Evolutionary conservation across 148 eudicot species (phyloP).

Genomic region (Drosera capensis): DNA sequence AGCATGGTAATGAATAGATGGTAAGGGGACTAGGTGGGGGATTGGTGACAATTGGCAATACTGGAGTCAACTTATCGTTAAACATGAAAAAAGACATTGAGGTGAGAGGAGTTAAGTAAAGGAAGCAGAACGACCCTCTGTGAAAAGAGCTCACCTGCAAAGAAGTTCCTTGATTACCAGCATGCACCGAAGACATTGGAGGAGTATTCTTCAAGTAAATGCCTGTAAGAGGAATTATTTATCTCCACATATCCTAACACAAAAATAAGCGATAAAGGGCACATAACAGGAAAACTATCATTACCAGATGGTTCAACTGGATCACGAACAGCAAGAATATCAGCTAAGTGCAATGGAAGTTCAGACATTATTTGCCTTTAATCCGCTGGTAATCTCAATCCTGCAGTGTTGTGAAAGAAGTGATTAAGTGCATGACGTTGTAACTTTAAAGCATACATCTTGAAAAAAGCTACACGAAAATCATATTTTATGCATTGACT

Average conservation of each 20-base stretch:
- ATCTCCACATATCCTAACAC: slow-evolving; percentile 4
- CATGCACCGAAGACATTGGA: slow-evolving; percentile 47
- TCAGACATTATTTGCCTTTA: slow-evolving; percentile 63
- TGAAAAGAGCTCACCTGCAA: slow-evolving; percentile 68
- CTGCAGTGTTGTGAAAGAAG: slow-evolving; percentile 16
- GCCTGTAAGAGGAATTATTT: slow-evolving; percentile 25
- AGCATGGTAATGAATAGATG: no score
- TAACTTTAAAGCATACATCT: no score
- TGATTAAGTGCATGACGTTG: neutral
- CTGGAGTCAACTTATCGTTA: no score
- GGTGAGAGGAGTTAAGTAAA: neutral
- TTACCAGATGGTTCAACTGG: slow-evolving; percentile 72
- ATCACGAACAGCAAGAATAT: slow-evolving; percentile 49
- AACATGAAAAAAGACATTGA: neutral
- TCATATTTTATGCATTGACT: no score
- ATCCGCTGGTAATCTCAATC: slow-evolving; percentile 61
- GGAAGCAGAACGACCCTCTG: no score
- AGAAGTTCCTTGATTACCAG: slow-evolving; percentile 57
- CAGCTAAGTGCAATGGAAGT: slow-evolving; percentile 78
- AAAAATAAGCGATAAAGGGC: neutral
- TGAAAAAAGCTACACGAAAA: no score
- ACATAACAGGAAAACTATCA: slow-evolving; percentile 1
- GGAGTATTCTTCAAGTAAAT: slow-evolving; percentile 75
- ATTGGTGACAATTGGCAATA: no score
- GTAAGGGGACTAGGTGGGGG: no score